These are phyloP conservation scores for Candida glucosophila DNA, from an alignment of 1,139 yeast genomes.

Conservation along the genomic window DNA sequence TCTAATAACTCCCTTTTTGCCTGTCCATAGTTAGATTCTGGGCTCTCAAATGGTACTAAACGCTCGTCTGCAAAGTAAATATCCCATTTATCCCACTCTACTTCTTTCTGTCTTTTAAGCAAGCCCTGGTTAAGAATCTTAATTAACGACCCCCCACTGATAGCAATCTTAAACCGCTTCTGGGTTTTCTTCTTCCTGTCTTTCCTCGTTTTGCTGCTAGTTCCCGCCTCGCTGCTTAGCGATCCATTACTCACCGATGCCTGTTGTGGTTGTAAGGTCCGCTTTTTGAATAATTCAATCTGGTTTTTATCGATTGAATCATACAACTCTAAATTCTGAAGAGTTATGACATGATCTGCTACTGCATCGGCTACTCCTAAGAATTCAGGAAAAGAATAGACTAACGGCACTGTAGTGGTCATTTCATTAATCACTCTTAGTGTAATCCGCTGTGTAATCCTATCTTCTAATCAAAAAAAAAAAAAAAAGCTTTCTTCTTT, in stretches of 20 bases:
- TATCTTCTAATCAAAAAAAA: too few relatives aligned
- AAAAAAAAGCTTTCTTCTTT: too few relatives aligned
- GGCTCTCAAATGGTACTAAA: slow-evolving; percentile 76
- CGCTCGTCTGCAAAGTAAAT: slow-evolving; percentile 96
- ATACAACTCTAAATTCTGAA: slow-evolving; percentile 65
- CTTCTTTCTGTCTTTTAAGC: slow-evolving; percentile 54
- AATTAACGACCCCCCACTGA: slow-evolving; percentile 87
- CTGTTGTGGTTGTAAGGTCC: slow-evolving; percentile 6
- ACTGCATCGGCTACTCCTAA: slow-evolving; percentile 91
- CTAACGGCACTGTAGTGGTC: slow-evolving; percentile 91
- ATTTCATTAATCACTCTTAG: too few relatives aligned
- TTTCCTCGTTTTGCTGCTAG: slow-evolving; percentile 4
- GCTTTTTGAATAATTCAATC: slow-evolving; percentile 20
- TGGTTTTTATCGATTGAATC: slow-evolving; percentile 34
- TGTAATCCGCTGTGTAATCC: too few relatives aligned
- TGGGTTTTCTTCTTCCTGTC: slow-evolving; percentile 42
- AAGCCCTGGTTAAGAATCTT: slow-evolving; percentile 82
- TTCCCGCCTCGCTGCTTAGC: slow-evolving; percentile 4
- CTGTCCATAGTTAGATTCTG: slow-evolving; percentile 83
- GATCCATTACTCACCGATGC: slow-evolving; percentile 7
- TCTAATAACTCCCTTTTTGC: slow-evolving; percentile 80
- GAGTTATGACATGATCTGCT: slow-evolving; percentile 76
- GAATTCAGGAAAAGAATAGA: slow-evolving; percentile 84
- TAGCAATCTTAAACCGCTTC: slow-evolving; percentile 77
- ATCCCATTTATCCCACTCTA: slow-evolving; percentile 94